phyloP scores from a whole-genome alignment of 1,284 basidiomycete species.

The Leccinum griseonigrum region DNA sequence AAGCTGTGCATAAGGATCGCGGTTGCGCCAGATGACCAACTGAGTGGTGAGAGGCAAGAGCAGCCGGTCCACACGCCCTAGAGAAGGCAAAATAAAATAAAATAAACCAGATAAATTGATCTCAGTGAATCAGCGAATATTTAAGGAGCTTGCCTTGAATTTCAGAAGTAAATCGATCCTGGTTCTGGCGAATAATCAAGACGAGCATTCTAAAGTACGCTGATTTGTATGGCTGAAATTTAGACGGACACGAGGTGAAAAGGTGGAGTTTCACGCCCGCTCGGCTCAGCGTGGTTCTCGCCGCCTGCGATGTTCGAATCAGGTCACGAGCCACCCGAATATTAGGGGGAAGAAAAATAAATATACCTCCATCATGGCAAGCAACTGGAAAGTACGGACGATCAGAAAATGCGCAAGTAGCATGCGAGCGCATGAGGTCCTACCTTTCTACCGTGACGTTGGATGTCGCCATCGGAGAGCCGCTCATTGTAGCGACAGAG shows the following conservation, averaged over 20 bases:
- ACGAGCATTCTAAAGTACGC: slow-evolving; percentile 37
- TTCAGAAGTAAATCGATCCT: slow-evolving; percentile 22
- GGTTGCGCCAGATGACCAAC: slow-evolving; percentile 26
- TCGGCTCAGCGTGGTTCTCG: slow-evolving; percentile 34
- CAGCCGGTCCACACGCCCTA: slow-evolving; percentile 30
- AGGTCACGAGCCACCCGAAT: not conserved
- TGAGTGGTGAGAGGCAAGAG: slow-evolving; percentile 31
- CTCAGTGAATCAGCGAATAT: not conserved
- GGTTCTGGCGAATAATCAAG: slow-evolving; percentile 30
- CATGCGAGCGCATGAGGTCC: not conserved
- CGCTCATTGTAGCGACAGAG: slow-evolving; percentile 23
- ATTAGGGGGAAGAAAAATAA: slow-evolving; percentile 5
- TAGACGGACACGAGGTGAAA: slow-evolving; percentile 35
- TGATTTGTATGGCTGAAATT: slow-evolving; percentile 32
- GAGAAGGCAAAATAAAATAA: slow-evolving; percentile 6
- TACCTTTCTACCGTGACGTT: slow-evolving; percentile 35
- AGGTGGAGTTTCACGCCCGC: slow-evolving; percentile 35
- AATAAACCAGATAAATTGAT: not conserved
- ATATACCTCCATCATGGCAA: slow-evolving; percentile 32
- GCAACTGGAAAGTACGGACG: slow-evolving; percentile 15
- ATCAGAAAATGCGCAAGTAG: slow-evolving; percentile 12
- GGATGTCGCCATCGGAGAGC: slow-evolving; percentile 25
- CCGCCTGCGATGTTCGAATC: slow-evolving; percentile 25
- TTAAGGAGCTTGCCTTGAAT: slow-evolving; percentile 21
- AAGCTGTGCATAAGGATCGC: slow-evolving; percentile 35